Percentiles rank a stretch among this genome's conserved stretches.
Evolutionary conservation across 1,284 basidiomycete species (phyloP).

Genomic region (Macrocystidia cucumis): DNA sequence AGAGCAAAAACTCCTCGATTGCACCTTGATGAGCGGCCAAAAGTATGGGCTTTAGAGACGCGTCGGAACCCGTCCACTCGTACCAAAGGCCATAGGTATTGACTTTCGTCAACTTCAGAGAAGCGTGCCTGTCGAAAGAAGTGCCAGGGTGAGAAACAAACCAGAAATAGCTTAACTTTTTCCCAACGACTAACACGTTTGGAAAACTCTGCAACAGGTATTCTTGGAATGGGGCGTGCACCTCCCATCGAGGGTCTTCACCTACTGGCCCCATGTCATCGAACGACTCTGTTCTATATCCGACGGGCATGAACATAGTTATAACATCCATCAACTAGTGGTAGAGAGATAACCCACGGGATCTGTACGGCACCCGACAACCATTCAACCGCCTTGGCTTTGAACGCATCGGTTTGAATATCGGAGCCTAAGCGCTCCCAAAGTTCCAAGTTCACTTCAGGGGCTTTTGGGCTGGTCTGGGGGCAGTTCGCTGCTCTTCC

Average conservation of each 20-base stretch:
- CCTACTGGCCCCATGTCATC: constrained; percentile 41
- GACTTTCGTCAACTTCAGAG: constrained; percentile 50
- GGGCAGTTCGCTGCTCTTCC: constrained; percentile 23
- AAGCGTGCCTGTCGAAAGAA: constrained; percentile 33
- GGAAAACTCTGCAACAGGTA: constrained; percentile 40
- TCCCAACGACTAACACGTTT: constrained; percentile 30
- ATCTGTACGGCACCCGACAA: constrained; percentile 44
- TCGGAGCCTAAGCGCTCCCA: constrained; percentile 32
- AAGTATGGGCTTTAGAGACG: constrained; percentile 57
- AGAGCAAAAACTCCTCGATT: constrained; percentile 5
- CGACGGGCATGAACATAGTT: neutral
- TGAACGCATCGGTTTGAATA: constrained; percentile 36
- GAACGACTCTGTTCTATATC: constrained; percentile 35
- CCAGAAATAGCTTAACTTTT: neutral
- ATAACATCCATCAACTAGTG: neutral
- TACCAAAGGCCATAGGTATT: constrained; percentile 64
- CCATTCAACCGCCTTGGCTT: constrained; percentile 40
- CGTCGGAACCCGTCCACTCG: constrained; percentile 59
- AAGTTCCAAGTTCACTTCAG: constrained; percentile 30
- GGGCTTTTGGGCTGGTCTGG: constrained; percentile 36
- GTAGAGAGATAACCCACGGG: constrained; percentile 23
- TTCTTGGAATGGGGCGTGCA: constrained; percentile 38
- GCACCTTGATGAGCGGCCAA: constrained; percentile 70
- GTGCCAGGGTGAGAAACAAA: constrained; percentile 1
- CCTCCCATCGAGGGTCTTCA: constrained; percentile 45